These are phyloP conservation scores for Candida pseudoviswanathii DNA, from an alignment of 1,139 yeast genomes.

Conservation along the genomic window DNA sequence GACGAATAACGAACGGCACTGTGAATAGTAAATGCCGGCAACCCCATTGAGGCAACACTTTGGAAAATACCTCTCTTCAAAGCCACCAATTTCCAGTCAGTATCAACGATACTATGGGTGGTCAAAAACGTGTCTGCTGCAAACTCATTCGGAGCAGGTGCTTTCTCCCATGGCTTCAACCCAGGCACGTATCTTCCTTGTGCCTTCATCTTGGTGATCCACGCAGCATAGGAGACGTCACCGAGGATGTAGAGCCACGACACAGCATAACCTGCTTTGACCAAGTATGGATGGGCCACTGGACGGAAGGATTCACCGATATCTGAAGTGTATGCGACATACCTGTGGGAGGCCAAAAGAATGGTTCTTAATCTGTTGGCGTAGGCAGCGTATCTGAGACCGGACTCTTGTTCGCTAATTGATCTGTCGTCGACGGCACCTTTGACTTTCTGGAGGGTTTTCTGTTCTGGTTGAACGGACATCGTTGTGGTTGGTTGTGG, in stretches of 20 bases:
- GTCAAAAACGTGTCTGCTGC: slow-evolving; percentile 38
- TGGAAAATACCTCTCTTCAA: slow-evolving; percentile 78
- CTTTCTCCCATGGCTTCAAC: slow-evolving; percentile 67
- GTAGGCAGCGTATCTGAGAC: slow-evolving; percentile 78
- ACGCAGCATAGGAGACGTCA: slow-evolving; percentile 75
- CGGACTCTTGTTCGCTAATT: slow-evolving; percentile 41
- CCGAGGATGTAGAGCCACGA: slow-evolving; percentile 80
- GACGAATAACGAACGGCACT: slow-evolving; percentile 75
- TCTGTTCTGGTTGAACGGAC: slow-evolving; percentile 4
- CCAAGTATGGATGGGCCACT: slow-evolving; percentile 70
- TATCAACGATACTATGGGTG: slow-evolving; percentile 34
- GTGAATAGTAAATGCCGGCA: slow-evolving; percentile 86
- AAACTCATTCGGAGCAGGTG: slow-evolving; percentile 40
- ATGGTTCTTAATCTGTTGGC: slow-evolving; percentile 75
- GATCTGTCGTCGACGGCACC: slow-evolving; percentile 13
- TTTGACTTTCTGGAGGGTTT: slow-evolving; percentile 17
- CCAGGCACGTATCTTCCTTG: slow-evolving; percentile 69
- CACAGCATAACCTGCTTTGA: slow-evolving; percentile 67
- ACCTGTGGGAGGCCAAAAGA: slow-evolving; percentile 74
- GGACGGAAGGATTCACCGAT: slow-evolving; percentile 91
- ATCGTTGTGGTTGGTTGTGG: not conserved
- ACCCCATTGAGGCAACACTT: slow-evolving; percentile 81
- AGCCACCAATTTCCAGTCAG: slow-evolving; percentile 67
- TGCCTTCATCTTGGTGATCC: slow-evolving; percentile 70
- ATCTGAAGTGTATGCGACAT: slow-evolving; percentile 86